Evolutionary conservation across 1,284 basidiomycete species (phyloP), one percentile per base, ranked within the genome.

Genomic region (Trichosporon asahii): DNA sequence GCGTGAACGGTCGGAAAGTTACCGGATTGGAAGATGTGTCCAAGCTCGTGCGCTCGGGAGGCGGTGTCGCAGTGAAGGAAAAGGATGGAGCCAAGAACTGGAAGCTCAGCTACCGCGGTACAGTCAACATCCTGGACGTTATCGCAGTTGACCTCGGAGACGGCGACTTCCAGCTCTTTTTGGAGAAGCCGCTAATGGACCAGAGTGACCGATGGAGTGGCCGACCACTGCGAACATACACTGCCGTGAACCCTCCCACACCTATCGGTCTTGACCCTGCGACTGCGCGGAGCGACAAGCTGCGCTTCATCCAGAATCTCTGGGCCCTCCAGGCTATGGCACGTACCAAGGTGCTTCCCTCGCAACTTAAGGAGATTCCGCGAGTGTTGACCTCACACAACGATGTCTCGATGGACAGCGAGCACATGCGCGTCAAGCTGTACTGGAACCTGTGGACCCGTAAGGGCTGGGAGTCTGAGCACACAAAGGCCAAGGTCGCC

Each of bases 21-120:
- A 89, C 93, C 1, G 95, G 97, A 0, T 85, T 99, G 61, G 93
- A 97, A 76, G 91, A 95, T 66, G 85, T 94, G 21, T 89, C 91
- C 67, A 91, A 88, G 78, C 85, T 95, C 37, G 89, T 89, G 23
- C 91, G 90, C 80, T 74, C 76, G 1, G 83, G 83, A 3, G 82
- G 80, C 0, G 80, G 81, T 3, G 75, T 84, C 55, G 78, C 83
- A 35, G 79, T 84, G 60, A 73, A 80, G 72, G 75, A 82, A 61
- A 77, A 81, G 70, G 72, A 77, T 70, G 74, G 73, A 46, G 69
- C 74, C 40, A 92, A 90, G 84, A 93, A 90, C 84, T 90, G 88
- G 64, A 91, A 90, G 11, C 88, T 98, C 86, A 88, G 88, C 33
- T 98, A 89, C 84, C 92, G 92, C 78, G 96, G 96, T 0, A 88